Conservation (phyloP, 1,284 basidiomycete genomes). For the Singerocomus inundabilis region DNA sequence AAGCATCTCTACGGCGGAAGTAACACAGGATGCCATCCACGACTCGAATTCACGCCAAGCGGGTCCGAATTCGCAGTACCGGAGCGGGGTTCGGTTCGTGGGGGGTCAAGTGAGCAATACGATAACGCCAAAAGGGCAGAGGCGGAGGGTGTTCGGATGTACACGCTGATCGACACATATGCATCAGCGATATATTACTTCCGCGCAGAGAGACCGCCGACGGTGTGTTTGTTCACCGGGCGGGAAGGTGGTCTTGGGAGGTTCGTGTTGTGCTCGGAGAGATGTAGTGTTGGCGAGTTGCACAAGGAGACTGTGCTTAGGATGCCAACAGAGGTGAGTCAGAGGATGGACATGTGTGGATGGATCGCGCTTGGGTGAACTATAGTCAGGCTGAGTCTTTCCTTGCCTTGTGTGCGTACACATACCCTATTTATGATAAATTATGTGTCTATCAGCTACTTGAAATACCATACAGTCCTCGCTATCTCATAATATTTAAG, state of each 20-base stretch:
- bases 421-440: too few species aligned
- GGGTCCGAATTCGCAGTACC: conserved; percentile 11
- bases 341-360: not conserved
- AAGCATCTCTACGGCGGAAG: conserved; percentile 14
- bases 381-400: not conserved
- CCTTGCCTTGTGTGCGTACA: too few species aligned
- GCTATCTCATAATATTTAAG: too few species aligned
- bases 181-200: conserved; percentile 21
- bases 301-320: conserved; percentile 22
- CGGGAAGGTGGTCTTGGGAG: conserved; percentile 21
- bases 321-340: conserved; percentile 13
- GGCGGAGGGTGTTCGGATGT: not conserved
- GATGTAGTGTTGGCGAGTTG: conserved; percentile 12
- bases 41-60: conserved; percentile 12
- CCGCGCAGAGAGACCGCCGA: conserved; percentile 13
- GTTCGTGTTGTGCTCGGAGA: conserved; percentile 24
- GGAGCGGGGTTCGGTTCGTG: not conserved
- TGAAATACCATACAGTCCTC: too few species aligned
- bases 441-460: too few species aligned
- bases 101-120: not conserved
- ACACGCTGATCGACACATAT: conserved; percentile 17
- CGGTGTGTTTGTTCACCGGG: conserved; percentile 21
- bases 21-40: not conserved
- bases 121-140: not conserved
- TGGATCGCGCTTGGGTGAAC: not conserved